A percentile compares a stretch with the other conserved stretches of the same genome.
Conservation (phyloP, 2,329 filamentous ascomycete genomes). For the Colletotrichum karsti region DNA sequence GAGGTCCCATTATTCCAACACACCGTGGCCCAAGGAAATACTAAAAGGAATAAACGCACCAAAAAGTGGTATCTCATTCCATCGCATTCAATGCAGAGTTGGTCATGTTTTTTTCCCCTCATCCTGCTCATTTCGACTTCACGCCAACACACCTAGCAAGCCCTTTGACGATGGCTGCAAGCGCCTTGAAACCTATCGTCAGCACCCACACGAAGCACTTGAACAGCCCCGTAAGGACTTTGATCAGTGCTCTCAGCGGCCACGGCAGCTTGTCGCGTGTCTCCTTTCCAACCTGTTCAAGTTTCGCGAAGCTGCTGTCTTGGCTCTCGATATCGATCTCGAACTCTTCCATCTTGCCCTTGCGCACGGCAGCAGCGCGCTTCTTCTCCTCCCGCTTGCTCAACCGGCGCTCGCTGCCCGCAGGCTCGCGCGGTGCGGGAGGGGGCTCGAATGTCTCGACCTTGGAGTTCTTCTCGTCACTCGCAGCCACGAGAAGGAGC, state of each 20-base stretch:
- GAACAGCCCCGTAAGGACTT: conserved; percentile 60
- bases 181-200: conserved; percentile 62
- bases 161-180: conserved; percentile 58
- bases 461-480: conserved; percentile 60
- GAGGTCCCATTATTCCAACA: conserved; percentile 13
- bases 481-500: conserved; percentile 65
- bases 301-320: conserved; percentile 54
- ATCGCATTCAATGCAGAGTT: not conserved
- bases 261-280: conserved; percentile 59
- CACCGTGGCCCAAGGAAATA: not conserved
- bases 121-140: conserved; percentile 14
- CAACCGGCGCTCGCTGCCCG: conserved; percentile 35
- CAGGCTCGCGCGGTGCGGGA: conserved; percentile 44
- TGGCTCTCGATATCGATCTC: conserved; percentile 73
- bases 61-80: conserved; percentile 27
- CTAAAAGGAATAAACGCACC: not conserved
- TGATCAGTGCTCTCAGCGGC: conserved; percentile 56
- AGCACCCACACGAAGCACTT: conserved; percentile 68
- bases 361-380: conserved; percentile 31
- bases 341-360: conserved; percentile 61
- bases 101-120: not conserved
- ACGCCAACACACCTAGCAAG: conserved; percentile 58
- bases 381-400: conserved; percentile 37
- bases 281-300: conserved; percentile 43
- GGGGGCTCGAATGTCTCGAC: conserved; percentile 68